Evolutionary conservation across 1,139 yeast species (phyloP), one percentile per base, ranked within the genome.

Genomic region (Lodderomyces theae): DNA sequence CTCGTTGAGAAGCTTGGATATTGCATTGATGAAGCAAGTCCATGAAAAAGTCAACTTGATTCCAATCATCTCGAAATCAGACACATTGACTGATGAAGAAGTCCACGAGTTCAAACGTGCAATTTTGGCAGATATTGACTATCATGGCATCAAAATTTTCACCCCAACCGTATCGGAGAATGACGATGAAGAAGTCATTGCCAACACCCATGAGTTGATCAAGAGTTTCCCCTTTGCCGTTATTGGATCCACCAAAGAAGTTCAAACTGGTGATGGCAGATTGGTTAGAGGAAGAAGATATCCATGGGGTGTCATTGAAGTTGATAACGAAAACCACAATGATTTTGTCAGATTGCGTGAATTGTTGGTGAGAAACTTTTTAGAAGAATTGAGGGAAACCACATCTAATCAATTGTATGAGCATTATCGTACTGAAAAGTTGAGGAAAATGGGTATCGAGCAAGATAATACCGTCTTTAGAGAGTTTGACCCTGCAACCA

Each of bases 261-360:
- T 90, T 29, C 76, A 76, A 54, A 81, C 86, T 38, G 56, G 75
- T 24, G 89, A 85, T 55, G 97, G 97, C 38, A 76, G 85, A 60
- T 59, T 69, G 32, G 95, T 89, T 36, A 83, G 97, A 61, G 97
- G 97, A 50, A 86, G 99, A 68, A 70, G 77, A 51, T 94, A 94
- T 64, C 98, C 98, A 47, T 94, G 99, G 99, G 99, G 99, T 50
- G 74, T 86, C 18, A 86, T 92, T 58, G 97, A 92, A 66, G 95
- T 94, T 50, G 97, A 90, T 63, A 92, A 92, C 63, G 95, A 88
- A 65, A 80, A 81, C 40, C 97, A 94, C 63, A 86, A 92, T 62
- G 99, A 94, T 67, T 94, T 94, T 63, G 82, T 86, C 53, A 82
- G 82, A 63, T 79, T 94, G 59, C 86, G 97, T 56, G 95, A 92